Base-by-base conservation (phyloP, 495 filamentous ascomycete genomes). In the Jackrogersella multiformis region DNA sequence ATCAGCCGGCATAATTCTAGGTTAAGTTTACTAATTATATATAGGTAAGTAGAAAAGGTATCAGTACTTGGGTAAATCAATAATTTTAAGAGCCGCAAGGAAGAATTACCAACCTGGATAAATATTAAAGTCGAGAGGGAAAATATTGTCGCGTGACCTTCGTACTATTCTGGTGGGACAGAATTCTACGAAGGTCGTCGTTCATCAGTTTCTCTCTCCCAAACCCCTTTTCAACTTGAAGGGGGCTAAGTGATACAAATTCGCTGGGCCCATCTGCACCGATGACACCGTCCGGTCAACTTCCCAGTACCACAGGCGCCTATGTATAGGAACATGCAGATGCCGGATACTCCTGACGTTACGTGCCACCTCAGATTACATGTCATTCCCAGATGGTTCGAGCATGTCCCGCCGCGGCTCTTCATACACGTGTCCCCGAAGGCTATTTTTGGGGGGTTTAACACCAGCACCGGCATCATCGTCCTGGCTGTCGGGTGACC, bases 131-230 rank as follows among this genome's bases (percentile, higher is more conserved):
- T n/a, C n/a, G n/a, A n/a, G 49, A 7, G 2, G 49, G 15, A 53
- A 51, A 53, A 63, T 68, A 16, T 54, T 54, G 26, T 54, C 53
- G 60, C 66, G 39, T 60, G 66, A 64, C 64, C 59, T 64, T 39
- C 30, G 48, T 41, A 23, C 48, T 39, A 56, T 59, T 44, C 56
- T 48, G 18, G 51, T 60, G 49, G 49, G 48, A 64, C 56, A 51
- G 32, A 32, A 12, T 9, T 60, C 4, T 35, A 48, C 16, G 15
- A 6, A 56, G 15, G 20, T 52, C 46, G 32, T 51, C 46, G 55
- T 45, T 38, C 41, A 46, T 51, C 41, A 6, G 45, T 24, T 64
- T 39, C 32, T 46, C 51, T 39, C 32, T 46, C 51, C 13, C 42
- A 44, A 21, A 23, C 10, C 7, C 36, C 12, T 39, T 4, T n/a